These are phyloP conservation scores for Diospyros lotus DNA, from an alignment of 148 eudicot genomes.

Conservation along the genomic window DNA sequence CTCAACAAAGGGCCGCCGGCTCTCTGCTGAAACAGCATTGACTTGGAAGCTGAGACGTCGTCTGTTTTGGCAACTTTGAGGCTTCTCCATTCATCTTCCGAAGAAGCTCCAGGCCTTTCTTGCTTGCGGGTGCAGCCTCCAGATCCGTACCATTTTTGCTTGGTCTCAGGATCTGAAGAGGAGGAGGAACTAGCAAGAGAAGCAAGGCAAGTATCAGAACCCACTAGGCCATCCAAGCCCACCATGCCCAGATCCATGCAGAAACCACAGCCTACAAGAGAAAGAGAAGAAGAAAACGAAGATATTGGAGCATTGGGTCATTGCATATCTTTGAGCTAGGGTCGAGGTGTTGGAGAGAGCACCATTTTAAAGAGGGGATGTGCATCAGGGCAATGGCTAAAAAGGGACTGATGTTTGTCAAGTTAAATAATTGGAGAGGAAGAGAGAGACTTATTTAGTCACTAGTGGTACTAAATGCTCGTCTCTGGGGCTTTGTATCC, in stretches of 20 bases:
- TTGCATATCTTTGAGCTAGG: neutral
- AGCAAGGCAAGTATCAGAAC: neutral
- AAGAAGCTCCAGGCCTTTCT: slow-evolving; percentile 4
- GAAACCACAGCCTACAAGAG: neutral
- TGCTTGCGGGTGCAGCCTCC: slow-evolving; percentile 17
- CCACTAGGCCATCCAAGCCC: slow-evolving; percentile 1
- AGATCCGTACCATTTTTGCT: slow-evolving; percentile 25
- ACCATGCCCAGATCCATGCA: slow-evolving; percentile 26
- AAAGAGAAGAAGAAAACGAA: neutral
- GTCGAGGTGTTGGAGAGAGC: slow-evolving; percentile 11
- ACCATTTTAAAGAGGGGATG: neutral
- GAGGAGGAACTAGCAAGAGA: too few relatives aligned
- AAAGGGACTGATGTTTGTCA: too few relatives aligned
- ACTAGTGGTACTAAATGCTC: too few relatives aligned
- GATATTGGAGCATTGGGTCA: slow-evolving; percentile 7
- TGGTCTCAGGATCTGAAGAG: slow-evolving; percentile 6
- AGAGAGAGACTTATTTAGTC: too few relatives aligned
- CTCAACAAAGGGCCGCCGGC: slow-evolving; percentile 21
- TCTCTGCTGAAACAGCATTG: slow-evolving; percentile 12
- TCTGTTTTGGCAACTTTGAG: slow-evolving; percentile 19
- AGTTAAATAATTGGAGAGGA: too few relatives aligned
- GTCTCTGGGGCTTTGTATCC: too few relatives aligned
- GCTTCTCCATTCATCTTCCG: slow-evolving; percentile 23
- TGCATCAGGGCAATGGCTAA: too few relatives aligned
- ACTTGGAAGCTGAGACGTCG: slow-evolving; percentile 16